Evolutionary conservation across 2,329 filamentous ascomycete species (phyloP).

Genomic region (Aspergillus sp.): DNA sequence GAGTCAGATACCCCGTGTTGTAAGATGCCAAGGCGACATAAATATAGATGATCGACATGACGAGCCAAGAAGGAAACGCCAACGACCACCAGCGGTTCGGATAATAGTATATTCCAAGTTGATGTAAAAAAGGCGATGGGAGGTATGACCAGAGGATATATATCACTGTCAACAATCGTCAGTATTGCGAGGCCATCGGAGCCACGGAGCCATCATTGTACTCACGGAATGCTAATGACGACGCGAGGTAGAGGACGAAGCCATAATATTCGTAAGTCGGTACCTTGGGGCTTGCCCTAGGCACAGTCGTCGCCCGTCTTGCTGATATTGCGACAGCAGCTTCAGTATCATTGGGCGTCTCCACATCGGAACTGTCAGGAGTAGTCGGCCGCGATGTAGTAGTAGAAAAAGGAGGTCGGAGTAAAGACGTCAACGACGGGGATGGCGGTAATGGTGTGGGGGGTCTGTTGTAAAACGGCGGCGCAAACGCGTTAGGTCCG

Average conservation of each 20-base stretch:
- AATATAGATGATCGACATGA: constrained; percentile 86
- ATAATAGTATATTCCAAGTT: constrained; percentile 93
- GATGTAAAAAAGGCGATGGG: constrained; percentile 86
- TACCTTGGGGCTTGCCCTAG: constrained; percentile 84
- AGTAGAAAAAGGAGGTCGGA: constrained; percentile 67
- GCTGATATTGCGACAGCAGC: constrained; percentile 61
- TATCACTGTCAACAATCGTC: constrained; percentile 43
- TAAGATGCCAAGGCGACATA: constrained; percentile 90
- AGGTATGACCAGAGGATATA: constrained; percentile 84
- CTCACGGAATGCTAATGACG: constrained; percentile 73
- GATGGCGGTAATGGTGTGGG: constrained; percentile 91
- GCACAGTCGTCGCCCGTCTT: constrained; percentile 63
- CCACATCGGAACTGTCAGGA: constrained; percentile 86
- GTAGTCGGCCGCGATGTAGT: constrained; percentile 85
- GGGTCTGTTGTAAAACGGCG: constrained; percentile 96
- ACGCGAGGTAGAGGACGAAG: constrained; percentile 93
- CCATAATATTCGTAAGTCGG: constrained; percentile 99
- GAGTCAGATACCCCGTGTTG: constrained; percentile 84
- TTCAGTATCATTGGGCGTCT: constrained; percentile 62
- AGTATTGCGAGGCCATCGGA: not conserved
- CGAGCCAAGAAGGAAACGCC: constrained; percentile 84
- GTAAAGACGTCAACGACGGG: constrained; percentile 85
- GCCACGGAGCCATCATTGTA: constrained; percentile 26
- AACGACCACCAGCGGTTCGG: constrained; percentile 98
- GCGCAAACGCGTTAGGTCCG: constrained; percentile 57